Evolutionary conservation across 2,329 filamentous ascomycete species (phyloP).

Genomic region (Pseudocercospora macadamiae): DNA sequence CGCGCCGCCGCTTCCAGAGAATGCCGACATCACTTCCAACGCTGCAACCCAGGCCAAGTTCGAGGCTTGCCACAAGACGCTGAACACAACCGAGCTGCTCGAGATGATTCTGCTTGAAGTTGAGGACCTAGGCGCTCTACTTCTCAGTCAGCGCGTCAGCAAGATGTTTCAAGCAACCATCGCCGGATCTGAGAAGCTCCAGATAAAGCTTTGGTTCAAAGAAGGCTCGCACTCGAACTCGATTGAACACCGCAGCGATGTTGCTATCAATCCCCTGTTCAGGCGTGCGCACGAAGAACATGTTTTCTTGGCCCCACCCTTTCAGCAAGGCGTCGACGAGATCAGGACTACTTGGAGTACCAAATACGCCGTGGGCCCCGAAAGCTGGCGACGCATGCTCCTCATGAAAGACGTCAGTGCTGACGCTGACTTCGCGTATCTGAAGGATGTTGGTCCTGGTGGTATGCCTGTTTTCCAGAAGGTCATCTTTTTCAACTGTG

Average conservation of each 20-base stretch:
- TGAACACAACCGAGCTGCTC: slow-evolving; percentile 3
- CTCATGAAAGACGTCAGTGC: neutral
- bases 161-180: neutral
- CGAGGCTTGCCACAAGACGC: neutral
- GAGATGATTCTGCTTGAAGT: slow-evolving; percentile 1
- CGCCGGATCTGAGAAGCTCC: neutral
- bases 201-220: neutral
- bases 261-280: neutral
- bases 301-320: too few species aligned
- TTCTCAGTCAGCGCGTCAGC: slow-evolving; percentile 3
- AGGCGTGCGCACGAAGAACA: too few species aligned
- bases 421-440: too few species aligned
- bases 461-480: too few species aligned
- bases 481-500: too few species aligned
- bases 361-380: too few species aligned
- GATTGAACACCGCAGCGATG: neutral
- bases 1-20: too few species aligned
- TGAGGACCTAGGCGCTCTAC: neutral
- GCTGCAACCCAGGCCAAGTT: neutral
- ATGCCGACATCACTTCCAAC: too few species aligned
- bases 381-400: neutral
- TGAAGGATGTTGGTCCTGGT: too few species aligned
- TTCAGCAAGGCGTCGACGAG: too few species aligned
- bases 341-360: too few species aligned
- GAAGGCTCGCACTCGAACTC: neutral